Percentiles rank a stretch among this genome's conserved stretches.
Conservation (phyloP, 192 early-diverging fungal genomes). For the Gaertneriomyces sp. region DNA sequence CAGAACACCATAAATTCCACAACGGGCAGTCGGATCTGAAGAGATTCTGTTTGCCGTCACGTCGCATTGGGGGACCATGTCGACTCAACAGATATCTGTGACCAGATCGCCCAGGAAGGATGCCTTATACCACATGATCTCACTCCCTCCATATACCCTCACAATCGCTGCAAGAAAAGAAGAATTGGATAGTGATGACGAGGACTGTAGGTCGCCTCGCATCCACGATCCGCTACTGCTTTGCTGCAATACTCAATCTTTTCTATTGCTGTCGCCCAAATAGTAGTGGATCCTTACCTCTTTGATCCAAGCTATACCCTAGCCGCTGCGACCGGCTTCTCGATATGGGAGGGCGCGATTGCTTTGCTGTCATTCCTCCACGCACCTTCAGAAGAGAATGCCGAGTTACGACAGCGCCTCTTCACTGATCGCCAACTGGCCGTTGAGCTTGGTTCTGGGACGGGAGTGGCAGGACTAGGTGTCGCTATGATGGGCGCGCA, state of each 20-base stretch:
- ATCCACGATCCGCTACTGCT: too few species aligned
- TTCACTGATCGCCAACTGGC: slow-evolving; percentile 11
- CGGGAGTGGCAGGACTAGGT: slow-evolving; percentile 20
- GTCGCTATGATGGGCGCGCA: slow-evolving; percentile 18
- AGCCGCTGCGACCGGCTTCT: slow-evolving; percentile 28
- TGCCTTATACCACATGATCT: slow-evolving; percentile 19
- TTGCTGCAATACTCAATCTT: too few species aligned
- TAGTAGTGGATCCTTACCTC: slow-evolving; percentile 21
- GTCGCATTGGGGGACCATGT: neutral
- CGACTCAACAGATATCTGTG: slow-evolving; percentile 6
- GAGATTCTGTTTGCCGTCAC: too few species aligned
- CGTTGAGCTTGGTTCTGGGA: slow-evolving; percentile 19
- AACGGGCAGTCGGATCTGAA: too few species aligned
- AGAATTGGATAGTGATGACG: slow-evolving; percentile 8
- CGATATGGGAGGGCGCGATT: slow-evolving; percentile 27
- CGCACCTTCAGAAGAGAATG: neutral
- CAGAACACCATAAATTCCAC: too few species aligned
- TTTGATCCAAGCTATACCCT: slow-evolving; percentile 27
- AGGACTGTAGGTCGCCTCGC: neutral
- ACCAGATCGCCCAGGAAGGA: slow-evolving; percentile 18
- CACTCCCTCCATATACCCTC: slow-evolving; percentile 14
- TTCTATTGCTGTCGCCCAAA: neutral
- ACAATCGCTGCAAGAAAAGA: slow-evolving; percentile 14
- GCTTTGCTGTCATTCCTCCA: slow-evolving; percentile 23
- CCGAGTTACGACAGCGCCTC: slow-evolving; percentile 21